These are phyloP conservation scores for Thalassiosira livingstoniorum DNA, from an alignment of 352 stramenopile species.

Conservation along the genomic window DNA sequence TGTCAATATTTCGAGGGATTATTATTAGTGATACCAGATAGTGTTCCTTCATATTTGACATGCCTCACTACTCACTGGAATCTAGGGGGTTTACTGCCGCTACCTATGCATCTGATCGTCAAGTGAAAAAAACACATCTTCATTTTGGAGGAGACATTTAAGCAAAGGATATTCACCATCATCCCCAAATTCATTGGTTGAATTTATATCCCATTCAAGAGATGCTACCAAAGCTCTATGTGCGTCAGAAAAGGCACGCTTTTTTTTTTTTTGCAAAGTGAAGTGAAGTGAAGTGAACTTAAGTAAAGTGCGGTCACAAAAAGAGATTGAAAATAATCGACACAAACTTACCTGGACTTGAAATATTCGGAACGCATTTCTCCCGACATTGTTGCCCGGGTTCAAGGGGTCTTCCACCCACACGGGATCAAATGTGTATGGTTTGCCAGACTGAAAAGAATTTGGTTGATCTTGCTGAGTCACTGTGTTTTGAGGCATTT, in stretches of 20 bases:
- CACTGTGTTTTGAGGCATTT: slow-evolving; percentile 31
- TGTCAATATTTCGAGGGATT: not conserved
- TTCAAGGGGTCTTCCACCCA: slow-evolving; percentile 95
- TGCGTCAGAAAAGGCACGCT: slow-evolving; percentile 83
- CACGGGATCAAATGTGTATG: slow-evolving; percentile 88
- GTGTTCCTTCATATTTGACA: not conserved
- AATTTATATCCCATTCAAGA: slow-evolving; percentile 84
- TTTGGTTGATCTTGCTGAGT: slow-evolving; percentile 8
- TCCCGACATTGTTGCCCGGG: slow-evolving; percentile 94
- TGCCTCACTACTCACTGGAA: slow-evolving; percentile 13
- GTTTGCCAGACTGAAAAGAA: slow-evolving; percentile 49
- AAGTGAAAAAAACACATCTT: slow-evolving; percentile 81
- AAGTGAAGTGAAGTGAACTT: slow-evolving; percentile 2
- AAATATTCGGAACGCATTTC: slow-evolving; percentile 95
- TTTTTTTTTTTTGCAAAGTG: slow-evolving; percentile 38
- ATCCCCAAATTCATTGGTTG: slow-evolving; percentile 62
- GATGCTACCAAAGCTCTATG: slow-evolving; percentile 81
- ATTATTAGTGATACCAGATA: not conserved
- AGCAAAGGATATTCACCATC: slow-evolving; percentile 76
- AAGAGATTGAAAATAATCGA: not conserved
- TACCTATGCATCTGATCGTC: slow-evolving; percentile 44
- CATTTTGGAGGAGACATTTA: slow-evolving; percentile 82
- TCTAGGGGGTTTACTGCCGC: slow-evolving; percentile 34
- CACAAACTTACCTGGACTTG: slow-evolving; percentile 42
- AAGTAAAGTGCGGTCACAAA: too few relatives aligned